Conservation (phyloP, 1,284 basidiomycete species). For the Cutaneotrichosporon sp. region DNA sequence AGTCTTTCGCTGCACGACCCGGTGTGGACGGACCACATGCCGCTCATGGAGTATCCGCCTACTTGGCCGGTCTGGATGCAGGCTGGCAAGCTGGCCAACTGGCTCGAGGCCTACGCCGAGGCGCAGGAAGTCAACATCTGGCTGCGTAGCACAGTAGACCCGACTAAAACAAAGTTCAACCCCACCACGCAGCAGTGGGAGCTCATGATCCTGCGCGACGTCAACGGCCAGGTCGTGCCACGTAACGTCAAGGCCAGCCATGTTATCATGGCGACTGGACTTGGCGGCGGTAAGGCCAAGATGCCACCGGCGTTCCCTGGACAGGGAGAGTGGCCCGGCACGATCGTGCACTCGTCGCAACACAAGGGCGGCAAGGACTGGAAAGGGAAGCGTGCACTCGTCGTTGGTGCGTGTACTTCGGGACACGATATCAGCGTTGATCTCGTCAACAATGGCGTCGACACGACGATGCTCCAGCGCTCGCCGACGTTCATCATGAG, state of each 20-base stretch:
- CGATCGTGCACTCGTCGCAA: constrained; percentile 60
- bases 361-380: constrained; percentile 59
- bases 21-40: constrained; percentile 54
- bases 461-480: constrained; percentile 65
- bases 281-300: constrained; percentile 60
- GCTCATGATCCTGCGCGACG: constrained; percentile 56
- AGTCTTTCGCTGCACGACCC: constrained; percentile 65
- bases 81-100: constrained; percentile 62
- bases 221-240: constrained; percentile 50
- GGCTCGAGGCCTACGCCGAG: constrained; percentile 67
- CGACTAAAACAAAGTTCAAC: constrained; percentile 55
- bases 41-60: constrained; percentile 36
- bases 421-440: constrained; percentile 57
- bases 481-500: constrained; percentile 64
- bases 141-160: constrained; percentile 59
- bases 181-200: constrained; percentile 59
- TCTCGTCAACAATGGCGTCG: constrained; percentile 56
- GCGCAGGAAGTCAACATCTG: constrained; percentile 66
- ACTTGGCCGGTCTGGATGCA: constrained; percentile 43
- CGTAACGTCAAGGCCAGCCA: constrained; percentile 57
- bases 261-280: constrained; percentile 62
- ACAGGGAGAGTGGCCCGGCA: constrained; percentile 60
- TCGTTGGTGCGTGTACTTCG: constrained; percentile 64
- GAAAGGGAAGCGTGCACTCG: constrained; percentile 61
- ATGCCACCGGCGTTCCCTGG: constrained; percentile 54